A percentile compares a stretch with the other conserved stretches of the same genome.
phyloP scores from a whole-genome alignment of 2,329 filamentous ascomycete species.

The Beauveria sp. region DNA sequence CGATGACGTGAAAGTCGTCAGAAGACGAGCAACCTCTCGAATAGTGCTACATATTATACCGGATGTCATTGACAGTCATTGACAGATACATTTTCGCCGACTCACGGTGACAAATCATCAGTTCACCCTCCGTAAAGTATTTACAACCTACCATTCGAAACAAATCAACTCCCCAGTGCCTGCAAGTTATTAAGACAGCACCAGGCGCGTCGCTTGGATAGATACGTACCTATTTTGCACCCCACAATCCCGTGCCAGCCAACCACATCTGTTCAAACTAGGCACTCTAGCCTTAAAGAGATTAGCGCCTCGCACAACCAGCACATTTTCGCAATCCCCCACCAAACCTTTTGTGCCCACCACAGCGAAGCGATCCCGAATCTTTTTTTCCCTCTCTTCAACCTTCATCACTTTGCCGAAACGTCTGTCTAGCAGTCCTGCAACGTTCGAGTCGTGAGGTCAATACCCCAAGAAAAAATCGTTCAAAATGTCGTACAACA shows the following conservation, averaged over 20 bases:
- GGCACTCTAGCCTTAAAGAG: not conserved
- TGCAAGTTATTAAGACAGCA: no score
- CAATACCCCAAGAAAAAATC: slow-evolving; percentile 20
- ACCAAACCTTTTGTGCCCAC: slow-evolving; percentile 3
- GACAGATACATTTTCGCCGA: no score
- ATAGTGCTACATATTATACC: no score
- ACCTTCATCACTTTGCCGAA: slow-evolving; percentile 74
- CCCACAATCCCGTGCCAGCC: not conserved
- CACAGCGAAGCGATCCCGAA: not conserved
- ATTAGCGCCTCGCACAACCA: slow-evolving; percentile 11
- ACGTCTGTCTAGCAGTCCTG: slow-evolving; percentile 31
- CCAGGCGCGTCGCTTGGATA: not conserved
- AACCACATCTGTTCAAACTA: not conserved
- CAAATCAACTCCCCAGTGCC: no score
- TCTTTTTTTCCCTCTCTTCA: slow-evolving; percentile 15
- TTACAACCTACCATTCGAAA: no score
- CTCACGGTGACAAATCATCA: no score
- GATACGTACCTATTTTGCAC: not conserved
- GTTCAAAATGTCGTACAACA: slow-evolving; percentile 83
- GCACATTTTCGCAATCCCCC: slow-evolving; percentile 7
- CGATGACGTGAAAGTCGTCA: not conserved
- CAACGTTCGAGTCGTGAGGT: slow-evolving; percentile 74
- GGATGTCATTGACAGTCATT: no score
- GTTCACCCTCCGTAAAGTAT: no score
- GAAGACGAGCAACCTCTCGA: no score